A percentile compares a stretch with the other conserved stretches of the same genome.
Conservation (phyloP, 2,329 filamentous ascomycete species). For the Dothistroma septosporum region DNA sequence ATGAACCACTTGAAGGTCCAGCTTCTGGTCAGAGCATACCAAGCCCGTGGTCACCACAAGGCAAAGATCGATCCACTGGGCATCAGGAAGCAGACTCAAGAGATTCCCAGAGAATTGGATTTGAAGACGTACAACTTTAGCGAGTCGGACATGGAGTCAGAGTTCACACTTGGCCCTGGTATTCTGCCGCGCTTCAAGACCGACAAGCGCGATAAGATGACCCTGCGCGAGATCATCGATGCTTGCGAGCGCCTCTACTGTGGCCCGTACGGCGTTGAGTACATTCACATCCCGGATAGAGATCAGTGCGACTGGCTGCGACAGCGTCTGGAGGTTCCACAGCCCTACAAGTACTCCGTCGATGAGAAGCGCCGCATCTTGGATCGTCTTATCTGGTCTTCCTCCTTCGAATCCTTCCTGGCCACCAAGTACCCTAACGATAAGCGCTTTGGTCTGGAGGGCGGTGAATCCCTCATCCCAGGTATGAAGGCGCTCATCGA, state of each 20-base stretch:
- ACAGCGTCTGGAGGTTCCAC: constrained; percentile 87
- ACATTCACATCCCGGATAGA: constrained; percentile 97
- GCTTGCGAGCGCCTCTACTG: constrained; percentile 96
- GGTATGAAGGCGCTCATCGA: constrained; percentile 99
- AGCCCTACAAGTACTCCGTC: constrained; percentile 93
- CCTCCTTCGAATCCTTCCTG: constrained; percentile 92
- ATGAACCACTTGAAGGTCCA: constrained; percentile 98
- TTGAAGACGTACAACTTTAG: constrained; percentile 93
- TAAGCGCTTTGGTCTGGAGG: constrained; percentile 97
- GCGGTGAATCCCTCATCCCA: constrained; percentile 92
- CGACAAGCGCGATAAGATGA: constrained; percentile 90
- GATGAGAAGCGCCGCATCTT: constrained; percentile 98
- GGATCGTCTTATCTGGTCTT: constrained; percentile 97
- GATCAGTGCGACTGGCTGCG: constrained; percentile 98
- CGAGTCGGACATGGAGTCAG: constrained; percentile 86
- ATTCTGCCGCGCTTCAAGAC: constrained; percentile 92
- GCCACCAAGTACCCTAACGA: constrained; percentile 99
- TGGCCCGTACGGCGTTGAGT: constrained; percentile 95
- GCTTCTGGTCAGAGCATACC: constrained; percentile 92
- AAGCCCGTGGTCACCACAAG: constrained; percentile 97
- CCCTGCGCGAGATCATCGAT: constrained; percentile 84
- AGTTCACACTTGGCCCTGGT: constrained; percentile 88
- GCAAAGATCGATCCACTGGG: constrained; percentile 94
- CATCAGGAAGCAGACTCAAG: constrained; percentile 67
- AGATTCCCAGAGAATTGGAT: constrained; percentile 75